phyloP scores from a whole-genome alignment of 768 basidiomycete species.

The Lactarius evosmus region DNA sequence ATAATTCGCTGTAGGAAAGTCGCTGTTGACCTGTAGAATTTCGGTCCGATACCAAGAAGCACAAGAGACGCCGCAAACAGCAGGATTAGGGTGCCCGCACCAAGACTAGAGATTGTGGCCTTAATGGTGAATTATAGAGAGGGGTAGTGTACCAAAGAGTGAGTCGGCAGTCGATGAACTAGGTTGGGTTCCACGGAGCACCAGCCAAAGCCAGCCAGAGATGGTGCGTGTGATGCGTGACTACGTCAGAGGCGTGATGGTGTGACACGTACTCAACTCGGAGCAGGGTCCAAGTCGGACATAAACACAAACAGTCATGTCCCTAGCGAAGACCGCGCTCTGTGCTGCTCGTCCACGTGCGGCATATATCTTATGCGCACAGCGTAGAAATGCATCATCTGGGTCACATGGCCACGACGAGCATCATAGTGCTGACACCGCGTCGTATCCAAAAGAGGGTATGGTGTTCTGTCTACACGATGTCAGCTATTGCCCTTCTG shows the following conservation, averaged over 20 bases:
- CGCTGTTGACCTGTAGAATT: slow-evolving; percentile 5
- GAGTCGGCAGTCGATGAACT: not conserved
- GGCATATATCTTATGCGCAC: not conserved
- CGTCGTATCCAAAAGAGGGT: slow-evolving; percentile 61
- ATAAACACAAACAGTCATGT: slow-evolving; percentile 16
- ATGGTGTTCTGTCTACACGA: slow-evolving; percentile 30
- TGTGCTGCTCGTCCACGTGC: slow-evolving; percentile 16
- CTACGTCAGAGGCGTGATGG: not conserved
- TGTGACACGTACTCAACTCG: not conserved
- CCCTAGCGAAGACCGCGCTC: slow-evolving; percentile 21
- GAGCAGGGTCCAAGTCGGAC: not conserved
- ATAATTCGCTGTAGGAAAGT: slow-evolving; percentile 1
- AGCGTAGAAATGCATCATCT: slow-evolving; percentile 34
- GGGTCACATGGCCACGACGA: slow-evolving; percentile 33
- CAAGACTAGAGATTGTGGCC: slow-evolving; percentile 7
- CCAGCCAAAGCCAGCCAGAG: no score
- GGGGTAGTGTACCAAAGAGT: not conserved
- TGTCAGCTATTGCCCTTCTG: slow-evolving; percentile 3
- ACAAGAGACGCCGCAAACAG: slow-evolving; percentile 8
- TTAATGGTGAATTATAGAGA: slow-evolving; percentile 16
- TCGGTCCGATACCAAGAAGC: slow-evolving; percentile 13
- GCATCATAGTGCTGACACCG: slow-evolving; percentile 42
- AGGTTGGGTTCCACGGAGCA: not conserved
- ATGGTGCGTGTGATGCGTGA: not conserved
- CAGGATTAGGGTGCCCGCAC: slow-evolving; percentile 24